Conservation (phyloP, 2,329 filamentous ascomycete genomes). For the Aspergillus tamarii region DNA sequence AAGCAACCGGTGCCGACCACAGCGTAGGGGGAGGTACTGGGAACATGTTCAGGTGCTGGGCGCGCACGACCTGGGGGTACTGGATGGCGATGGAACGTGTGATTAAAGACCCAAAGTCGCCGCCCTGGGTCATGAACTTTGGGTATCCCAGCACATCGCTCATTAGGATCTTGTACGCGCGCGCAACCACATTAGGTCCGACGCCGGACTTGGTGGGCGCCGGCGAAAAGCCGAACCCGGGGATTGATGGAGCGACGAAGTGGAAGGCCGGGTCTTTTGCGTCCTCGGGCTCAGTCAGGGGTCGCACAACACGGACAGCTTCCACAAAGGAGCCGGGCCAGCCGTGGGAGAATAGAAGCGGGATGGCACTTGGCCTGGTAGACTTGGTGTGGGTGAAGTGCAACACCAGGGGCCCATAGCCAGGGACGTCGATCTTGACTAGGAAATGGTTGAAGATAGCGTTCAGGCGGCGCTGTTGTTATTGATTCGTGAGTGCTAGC, state of each 20-base stretch:
- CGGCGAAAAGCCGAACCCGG: not conserved
- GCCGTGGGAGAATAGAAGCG: not conserved
- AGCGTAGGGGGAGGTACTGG: not conserved
- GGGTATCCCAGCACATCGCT: not conserved
- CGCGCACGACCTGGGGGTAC: too few species aligned
- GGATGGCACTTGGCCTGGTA: not conserved
- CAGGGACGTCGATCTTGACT: not conserved
- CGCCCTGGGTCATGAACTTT: not conserved
- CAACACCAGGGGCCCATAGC: not conserved
- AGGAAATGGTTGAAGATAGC: not conserved
- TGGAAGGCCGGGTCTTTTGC: not conserved
- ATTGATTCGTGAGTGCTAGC: not conserved
- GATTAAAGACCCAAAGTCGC: not conserved
- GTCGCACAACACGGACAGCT: not conserved
- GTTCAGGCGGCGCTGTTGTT: not conserved
- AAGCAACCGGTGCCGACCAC: not conserved
- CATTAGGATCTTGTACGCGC: not conserved
- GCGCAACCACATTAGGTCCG: not conserved
- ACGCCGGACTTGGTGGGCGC: not conserved
- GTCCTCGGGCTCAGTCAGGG: not conserved
- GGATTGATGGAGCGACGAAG: not conserved
- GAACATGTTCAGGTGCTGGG: not conserved
- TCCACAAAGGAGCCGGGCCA: not conserved
- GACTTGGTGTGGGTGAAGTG: not conserved
- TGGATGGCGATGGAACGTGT: not conserved